Conservation (phyloP, 2,329 filamentous ascomycete species). For the Bretziella fagacearum region DNA sequence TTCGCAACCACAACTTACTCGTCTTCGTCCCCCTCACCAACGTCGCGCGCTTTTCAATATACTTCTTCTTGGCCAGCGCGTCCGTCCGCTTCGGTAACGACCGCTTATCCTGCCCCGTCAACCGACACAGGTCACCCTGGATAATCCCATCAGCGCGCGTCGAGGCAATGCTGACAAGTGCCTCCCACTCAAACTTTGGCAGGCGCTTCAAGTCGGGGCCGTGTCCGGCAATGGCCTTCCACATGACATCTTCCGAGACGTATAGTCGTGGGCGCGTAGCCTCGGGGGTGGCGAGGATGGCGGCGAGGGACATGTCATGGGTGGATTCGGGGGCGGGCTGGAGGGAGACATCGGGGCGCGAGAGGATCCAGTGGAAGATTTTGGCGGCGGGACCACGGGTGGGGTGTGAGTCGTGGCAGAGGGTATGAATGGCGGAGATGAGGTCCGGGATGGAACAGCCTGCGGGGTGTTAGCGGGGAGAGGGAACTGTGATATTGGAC, state of each 20-base stretch:
- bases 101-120: slow-evolving; percentile 45
- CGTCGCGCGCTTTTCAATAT: slow-evolving; percentile 43
- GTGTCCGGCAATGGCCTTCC: slow-evolving; percentile 43
- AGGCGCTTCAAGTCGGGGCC: slow-evolving; percentile 40
- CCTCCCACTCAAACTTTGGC: slow-evolving; percentile 41
- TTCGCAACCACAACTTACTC: slow-evolving; percentile 43
- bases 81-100: slow-evolving; percentile 46
- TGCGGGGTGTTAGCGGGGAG: too few species aligned
- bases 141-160: slow-evolving; percentile 37
- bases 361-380: slow-evolving; percentile 18
- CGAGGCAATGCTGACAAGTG: slow-evolving; percentile 40
- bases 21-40: slow-evolving; percentile 42
- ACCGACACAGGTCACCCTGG: slow-evolving; percentile 40
- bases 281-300: slow-evolving; percentile 15
- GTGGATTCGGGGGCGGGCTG: slow-evolving; percentile 15
- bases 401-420: neutral
- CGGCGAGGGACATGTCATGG: slow-evolving; percentile 16
- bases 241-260: slow-evolving; percentile 38
- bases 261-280: slow-evolving; percentile 24
- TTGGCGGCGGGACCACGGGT: slow-evolving; percentile 5
- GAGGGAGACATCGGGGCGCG: slow-evolving; percentile 17
- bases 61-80: slow-evolving; percentile 40
- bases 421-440: slow-evolving; percentile 4
- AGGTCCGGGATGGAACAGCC: slow-evolving; percentile 7
- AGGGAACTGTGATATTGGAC: too few species aligned